Evolutionary conservation across 179 eudicot genomes (phyloP).

Genomic region (Corrigiola litoralis): DNA sequence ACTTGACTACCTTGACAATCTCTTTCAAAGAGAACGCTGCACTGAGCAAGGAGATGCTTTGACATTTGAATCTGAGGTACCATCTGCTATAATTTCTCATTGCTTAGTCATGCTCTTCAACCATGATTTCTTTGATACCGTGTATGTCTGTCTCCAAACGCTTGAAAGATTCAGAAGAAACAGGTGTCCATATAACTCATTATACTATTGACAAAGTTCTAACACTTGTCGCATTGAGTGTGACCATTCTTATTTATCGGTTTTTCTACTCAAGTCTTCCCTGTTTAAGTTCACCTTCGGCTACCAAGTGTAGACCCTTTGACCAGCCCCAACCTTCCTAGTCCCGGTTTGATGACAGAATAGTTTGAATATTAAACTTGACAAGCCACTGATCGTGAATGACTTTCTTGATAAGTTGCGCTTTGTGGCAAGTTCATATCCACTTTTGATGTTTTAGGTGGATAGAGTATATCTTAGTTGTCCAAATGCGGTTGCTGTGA

Average conservation of each 20-base stretch:
- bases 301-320: too few relatives aligned
- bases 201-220: too few relatives aligned
- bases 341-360: too few relatives aligned
- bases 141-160: too few relatives aligned
- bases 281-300: too few relatives aligned
- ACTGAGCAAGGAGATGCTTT: constrained; percentile 93
- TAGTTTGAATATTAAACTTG: too few relatives aligned
- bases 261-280: too few relatives aligned
- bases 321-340: too few relatives aligned
- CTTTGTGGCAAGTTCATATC: not conserved
- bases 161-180: too few relatives aligned
- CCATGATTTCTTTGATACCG: not conserved
- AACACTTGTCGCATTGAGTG: too few relatives aligned
- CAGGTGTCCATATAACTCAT: too few relatives aligned
- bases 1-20: constrained; percentile 79
- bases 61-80: constrained; percentile 87
- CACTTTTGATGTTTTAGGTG: constrained; percentile 36
- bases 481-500: constrained; percentile 58
- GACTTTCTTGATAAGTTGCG: not conserved
- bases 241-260: too few relatives aligned
- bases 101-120: not conserved
- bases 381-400: not conserved
- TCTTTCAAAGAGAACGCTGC: constrained; percentile 55
- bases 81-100: not conserved
- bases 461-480: constrained; percentile 70